Percentiles rank a stretch among this genome's conserved stretches.
Conservation (phyloP, 2,329 filamentous ascomycete genomes). For the Sphaerulina vaccinii region DNA sequence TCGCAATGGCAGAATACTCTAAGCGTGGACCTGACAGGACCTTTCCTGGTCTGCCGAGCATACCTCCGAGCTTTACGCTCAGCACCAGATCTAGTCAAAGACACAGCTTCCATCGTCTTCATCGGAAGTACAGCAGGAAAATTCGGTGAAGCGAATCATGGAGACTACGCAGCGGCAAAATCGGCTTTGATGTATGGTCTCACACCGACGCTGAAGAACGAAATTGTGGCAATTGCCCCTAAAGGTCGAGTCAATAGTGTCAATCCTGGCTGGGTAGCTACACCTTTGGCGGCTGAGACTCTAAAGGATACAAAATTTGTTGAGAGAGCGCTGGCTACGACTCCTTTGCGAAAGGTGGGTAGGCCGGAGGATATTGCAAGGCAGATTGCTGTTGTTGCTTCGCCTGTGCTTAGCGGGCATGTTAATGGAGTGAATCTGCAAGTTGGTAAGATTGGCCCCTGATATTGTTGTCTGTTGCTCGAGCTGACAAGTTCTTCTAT, state of each 20-base stretch:
- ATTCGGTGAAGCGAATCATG: slow-evolving; percentile 35
- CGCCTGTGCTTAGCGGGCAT: slow-evolving; percentile 31
- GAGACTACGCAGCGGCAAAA: slow-evolving; percentile 34
- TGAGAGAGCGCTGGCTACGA: slow-evolving; percentile 33
- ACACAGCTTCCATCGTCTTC: slow-evolving; percentile 33
- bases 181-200: slow-evolving; percentile 35
- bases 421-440: slow-evolving; percentile 31
- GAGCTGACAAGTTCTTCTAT: slow-evolving; percentile 18
- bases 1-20: slow-evolving; percentile 34
- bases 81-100: slow-evolving; percentile 23
- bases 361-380: slow-evolving; percentile 31
- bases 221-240: slow-evolving; percentile 34
- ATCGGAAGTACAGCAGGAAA: slow-evolving; percentile 38
- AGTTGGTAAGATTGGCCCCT: slow-evolving; percentile 16
- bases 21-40: slow-evolving; percentile 33
- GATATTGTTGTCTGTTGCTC: neutral
- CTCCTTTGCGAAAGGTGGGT: slow-evolving; percentile 34
- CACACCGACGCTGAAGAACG: slow-evolving; percentile 35
- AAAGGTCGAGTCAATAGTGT: slow-evolving; percentile 32
- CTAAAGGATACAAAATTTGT: slow-evolving; percentile 31
- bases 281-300: slow-evolving; percentile 8
- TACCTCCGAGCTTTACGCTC: slow-evolving; percentile 28
- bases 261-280: slow-evolving; percentile 23
- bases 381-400: slow-evolving; percentile 33
- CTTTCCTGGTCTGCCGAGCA: slow-evolving; percentile 32